Evolutionary conservation across 1,284 basidiomycete species (phyloP).

Genomic region (Trichosporon coremiiforme): DNA sequence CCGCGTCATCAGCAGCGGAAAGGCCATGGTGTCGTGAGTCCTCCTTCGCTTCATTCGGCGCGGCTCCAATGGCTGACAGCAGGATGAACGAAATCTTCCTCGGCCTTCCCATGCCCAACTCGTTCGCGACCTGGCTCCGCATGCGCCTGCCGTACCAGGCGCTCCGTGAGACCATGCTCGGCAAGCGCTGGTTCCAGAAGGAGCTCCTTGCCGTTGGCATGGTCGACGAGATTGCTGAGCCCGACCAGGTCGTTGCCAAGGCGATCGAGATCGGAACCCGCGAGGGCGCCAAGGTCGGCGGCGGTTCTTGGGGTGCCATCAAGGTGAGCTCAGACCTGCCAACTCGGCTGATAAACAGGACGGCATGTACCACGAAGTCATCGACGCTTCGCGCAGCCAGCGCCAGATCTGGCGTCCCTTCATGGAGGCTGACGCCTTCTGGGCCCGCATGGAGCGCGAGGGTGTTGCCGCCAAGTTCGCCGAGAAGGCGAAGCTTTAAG

Average conservation of each 20-base stretch:
- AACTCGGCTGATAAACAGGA: slow-evolving; percentile 45
- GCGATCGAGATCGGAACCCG: slow-evolving; percentile 56
- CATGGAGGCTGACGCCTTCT: slow-evolving; percentile 42
- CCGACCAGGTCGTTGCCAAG: slow-evolving; percentile 61
- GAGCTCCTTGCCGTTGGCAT: slow-evolving; percentile 72
- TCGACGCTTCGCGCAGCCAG: slow-evolving; percentile 52
- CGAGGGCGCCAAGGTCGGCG: slow-evolving; percentile 55
- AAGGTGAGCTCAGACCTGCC: slow-evolving; percentile 54
- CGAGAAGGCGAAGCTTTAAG: slow-evolving; percentile 41
- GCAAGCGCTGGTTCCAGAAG: slow-evolving; percentile 73
- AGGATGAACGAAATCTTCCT: slow-evolving; percentile 67
- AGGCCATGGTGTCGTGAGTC: slow-evolving; percentile 76
- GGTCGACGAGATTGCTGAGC: slow-evolving; percentile 69
- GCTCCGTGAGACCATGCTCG: slow-evolving; percentile 75
- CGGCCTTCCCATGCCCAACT: slow-evolving; percentile 74
- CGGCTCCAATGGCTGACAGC: background rate
- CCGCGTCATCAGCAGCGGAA: slow-evolving; percentile 80
- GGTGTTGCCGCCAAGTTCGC: slow-evolving; percentile 23
- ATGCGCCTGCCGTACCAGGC: slow-evolving; percentile 68
- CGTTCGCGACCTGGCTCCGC: slow-evolving; percentile 68
- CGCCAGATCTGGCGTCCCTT: slow-evolving; percentile 33
- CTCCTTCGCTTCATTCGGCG: too few species aligned
- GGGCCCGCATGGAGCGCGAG: slow-evolving; percentile 36
- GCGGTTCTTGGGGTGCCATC: slow-evolving; percentile 60
- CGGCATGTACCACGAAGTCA: slow-evolving; percentile 57